Evolutionary conservation across 306 rosid species (phyloP).

Genomic region (Vigna mungo): DNA sequence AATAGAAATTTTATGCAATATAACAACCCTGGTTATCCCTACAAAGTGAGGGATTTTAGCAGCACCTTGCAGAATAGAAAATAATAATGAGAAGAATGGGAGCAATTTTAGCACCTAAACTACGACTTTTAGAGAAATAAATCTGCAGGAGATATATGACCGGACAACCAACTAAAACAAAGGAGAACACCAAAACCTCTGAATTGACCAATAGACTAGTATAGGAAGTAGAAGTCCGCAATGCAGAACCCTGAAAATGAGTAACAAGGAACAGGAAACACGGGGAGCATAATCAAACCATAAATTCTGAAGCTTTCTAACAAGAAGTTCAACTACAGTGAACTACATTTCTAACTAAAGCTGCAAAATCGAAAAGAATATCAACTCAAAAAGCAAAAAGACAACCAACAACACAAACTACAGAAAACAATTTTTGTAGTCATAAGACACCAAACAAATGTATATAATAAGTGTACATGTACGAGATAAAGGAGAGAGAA

Average conservation of each 20-base stretch:
- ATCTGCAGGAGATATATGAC: conserved; percentile 17
- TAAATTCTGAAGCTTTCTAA: neutral
- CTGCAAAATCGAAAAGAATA: neutral
- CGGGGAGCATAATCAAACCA: conserved; percentile 2
- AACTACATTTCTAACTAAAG: neutral
- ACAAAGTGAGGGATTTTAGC: neutral
- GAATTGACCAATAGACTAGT: neutral
- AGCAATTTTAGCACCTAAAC: conserved; percentile 1
- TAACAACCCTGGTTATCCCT: neutral
- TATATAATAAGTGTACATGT: neutral
- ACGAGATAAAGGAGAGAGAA: conserved; percentile 15
- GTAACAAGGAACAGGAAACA: conserved; percentile 5
- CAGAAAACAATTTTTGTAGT: neutral
- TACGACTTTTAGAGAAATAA: conserved; percentile 8
- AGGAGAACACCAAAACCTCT: conserved; percentile 21
- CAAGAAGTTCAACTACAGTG: neutral
- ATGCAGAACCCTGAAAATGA: conserved; percentile 11
- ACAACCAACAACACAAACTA: conserved; percentile 15
- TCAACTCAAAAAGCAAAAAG: neutral
- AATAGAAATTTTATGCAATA: conserved; percentile 5
- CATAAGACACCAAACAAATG: neutral
- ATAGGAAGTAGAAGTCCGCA: conserved; percentile 1
- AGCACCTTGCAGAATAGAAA: conserved; percentile 19
- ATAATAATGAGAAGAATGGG: neutral
- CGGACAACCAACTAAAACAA: neutral